These are phyloP conservation scores for Metarhizium album DNA, from an alignment of 2,329 filamentous ascomycete species.

Conservation along the genomic window DNA sequence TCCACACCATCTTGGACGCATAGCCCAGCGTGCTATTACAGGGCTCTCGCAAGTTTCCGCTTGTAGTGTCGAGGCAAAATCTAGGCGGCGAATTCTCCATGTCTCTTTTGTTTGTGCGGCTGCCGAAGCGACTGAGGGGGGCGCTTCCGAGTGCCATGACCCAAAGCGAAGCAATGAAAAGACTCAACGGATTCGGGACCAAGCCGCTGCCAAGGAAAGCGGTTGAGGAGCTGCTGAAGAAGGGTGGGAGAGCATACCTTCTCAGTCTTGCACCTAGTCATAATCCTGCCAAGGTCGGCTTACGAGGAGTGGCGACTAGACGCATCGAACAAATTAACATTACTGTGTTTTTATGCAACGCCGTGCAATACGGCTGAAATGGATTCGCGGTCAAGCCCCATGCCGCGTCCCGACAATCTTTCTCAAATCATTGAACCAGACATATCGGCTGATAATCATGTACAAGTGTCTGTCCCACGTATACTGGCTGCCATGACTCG, in stretches of 20 bases:
- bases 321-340: not conserved
- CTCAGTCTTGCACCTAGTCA: not conserved
- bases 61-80: not conserved
- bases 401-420: constrained; percentile 6
- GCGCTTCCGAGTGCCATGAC: not conserved
- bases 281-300: not conserved
- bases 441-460: constrained; percentile 27
- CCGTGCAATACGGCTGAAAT: not conserved
- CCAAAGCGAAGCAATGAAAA: not conserved
- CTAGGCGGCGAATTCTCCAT: not conserved
- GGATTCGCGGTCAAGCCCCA: not conserved
- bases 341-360: not conserved
- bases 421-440: constrained; percentile 26
- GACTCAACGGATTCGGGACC: not conserved
- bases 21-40: not conserved
- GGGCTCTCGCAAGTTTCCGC: not conserved
- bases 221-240: not conserved
- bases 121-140: not conserved
- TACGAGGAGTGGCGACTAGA: not conserved
- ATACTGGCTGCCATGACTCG: constrained; percentile 27
- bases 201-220: not conserved
- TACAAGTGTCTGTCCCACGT: constrained; percentile 30
- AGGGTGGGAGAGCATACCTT: not conserved
- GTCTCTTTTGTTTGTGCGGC: not conserved
- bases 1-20: no score